Conservation (phyloP, 2,329 filamentous ascomycete genomes). For the Calycina marina region DNA sequence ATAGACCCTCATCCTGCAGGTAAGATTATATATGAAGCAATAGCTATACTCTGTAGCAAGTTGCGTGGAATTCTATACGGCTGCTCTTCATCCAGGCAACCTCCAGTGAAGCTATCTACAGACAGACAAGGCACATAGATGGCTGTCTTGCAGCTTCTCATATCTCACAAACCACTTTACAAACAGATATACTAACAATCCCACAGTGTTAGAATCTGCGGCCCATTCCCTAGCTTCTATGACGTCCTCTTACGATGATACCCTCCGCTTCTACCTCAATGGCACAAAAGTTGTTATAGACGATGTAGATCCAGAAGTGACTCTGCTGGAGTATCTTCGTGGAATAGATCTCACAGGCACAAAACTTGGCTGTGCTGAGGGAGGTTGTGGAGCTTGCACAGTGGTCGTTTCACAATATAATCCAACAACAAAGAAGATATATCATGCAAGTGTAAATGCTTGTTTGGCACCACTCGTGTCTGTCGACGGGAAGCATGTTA, state of each 20-base stretch:
- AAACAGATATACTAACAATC: no score
- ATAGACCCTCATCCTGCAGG: no score
- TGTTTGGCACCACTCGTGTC: conserved; percentile 87
- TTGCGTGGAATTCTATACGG: no score
- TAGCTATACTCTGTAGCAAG: no score
- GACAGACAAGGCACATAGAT: no score
- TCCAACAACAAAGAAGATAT: conserved; percentile 70
- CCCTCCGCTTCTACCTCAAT: conserved; percentile 84
- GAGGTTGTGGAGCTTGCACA: conserved; percentile 91
- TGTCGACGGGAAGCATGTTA: conserved; percentile 93
- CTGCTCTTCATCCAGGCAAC: no score
- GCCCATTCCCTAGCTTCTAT: conserved; percentile 38
- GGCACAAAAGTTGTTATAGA: conserved; percentile 81
- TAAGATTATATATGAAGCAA: no score
- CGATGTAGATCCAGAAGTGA: conserved; percentile 78
- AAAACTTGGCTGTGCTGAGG: conserved; percentile 92
- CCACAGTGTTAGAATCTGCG: conserved; percentile 15
- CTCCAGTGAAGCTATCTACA: no score
- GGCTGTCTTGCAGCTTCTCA: no score
- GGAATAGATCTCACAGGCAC: conserved; percentile 90
- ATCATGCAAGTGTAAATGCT: conserved; percentile 93
- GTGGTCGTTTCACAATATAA: conserved; percentile 91
- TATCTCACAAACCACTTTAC: no score
- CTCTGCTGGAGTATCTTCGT: conserved; percentile 80
- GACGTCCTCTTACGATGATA: conserved; percentile 71